Evolutionary conservation across 2,329 filamentous ascomycete species (phyloP).

Genomic region (Akanthomyces uredinophilus): DNA sequence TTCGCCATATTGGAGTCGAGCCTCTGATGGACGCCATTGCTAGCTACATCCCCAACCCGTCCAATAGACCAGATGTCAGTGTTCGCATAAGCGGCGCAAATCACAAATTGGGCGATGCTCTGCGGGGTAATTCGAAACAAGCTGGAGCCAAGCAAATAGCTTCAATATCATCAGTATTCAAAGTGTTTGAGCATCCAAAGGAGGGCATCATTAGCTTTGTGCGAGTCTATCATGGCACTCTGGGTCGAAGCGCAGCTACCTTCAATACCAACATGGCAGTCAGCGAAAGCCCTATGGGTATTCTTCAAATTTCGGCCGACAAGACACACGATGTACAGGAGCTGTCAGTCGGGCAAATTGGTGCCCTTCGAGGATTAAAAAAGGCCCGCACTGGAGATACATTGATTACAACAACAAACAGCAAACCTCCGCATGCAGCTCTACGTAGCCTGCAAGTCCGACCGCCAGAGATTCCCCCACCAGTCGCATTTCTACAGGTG

Average conservation of each 20-base stretch:
- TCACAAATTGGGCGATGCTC: slow-evolving; percentile 30
- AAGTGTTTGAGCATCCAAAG: slow-evolving; percentile 83
- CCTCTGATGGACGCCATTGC: slow-evolving; percentile 83
- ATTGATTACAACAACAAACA: slow-evolving; percentile 64
- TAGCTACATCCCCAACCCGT: slow-evolving; percentile 79
- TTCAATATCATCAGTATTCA: slow-evolving; percentile 72
- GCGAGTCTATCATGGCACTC: slow-evolving; percentile 79
- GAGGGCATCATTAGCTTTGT: slow-evolving; percentile 88
- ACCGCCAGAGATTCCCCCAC: slow-evolving; percentile 83
- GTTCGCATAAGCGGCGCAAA: slow-evolving; percentile 61
- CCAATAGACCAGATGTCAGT: slow-evolving; percentile 73
- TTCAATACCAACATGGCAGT: slow-evolving; percentile 83
- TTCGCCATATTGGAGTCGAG: slow-evolving; percentile 90
- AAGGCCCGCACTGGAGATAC: slow-evolving; percentile 92
- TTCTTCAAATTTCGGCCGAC: slow-evolving; percentile 85
- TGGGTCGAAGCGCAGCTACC: slow-evolving; percentile 67
- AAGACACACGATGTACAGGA: slow-evolving; percentile 79
- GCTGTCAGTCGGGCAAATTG: slow-evolving; percentile 84
- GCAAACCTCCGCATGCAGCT: slow-evolving; percentile 59
- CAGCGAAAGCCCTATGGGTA: slow-evolving; percentile 73
- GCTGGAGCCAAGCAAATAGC: slow-evolving; percentile 30
- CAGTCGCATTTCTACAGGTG: slow-evolving; percentile 94
- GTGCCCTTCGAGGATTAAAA: slow-evolving; percentile 86
- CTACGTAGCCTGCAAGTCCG: slow-evolving; percentile 75
- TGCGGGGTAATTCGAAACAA: slow-evolving; percentile 35